Evolutionary conservation across 768 basidiomycete genomes (phyloP), one percentile per base, ranked within the genome.

Genomic region (Lenzites betulinus): DNA sequence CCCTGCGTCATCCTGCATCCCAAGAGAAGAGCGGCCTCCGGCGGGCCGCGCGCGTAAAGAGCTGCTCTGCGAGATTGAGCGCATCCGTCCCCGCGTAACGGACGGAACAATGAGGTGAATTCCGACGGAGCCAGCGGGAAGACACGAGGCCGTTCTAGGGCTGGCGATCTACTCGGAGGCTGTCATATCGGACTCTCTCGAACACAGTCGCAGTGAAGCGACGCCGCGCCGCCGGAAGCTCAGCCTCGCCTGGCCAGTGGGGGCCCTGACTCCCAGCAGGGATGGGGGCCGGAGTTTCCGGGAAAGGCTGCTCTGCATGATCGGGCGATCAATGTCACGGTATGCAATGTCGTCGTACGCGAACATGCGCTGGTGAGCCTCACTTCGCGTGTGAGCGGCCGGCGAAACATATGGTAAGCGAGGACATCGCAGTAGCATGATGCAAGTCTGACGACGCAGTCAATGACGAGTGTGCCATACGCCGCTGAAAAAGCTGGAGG

Each of bases 131-230:
- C 39, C 26, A 28, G n/a, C 38, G 25, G n/a, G 49, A 25, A 7
- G 39, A 39, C 48, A 58, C 47, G 56, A 58, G 56, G 56, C 56
- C 3, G 25, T 47, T 16, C 48, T 49, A 58, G 48, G 38, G 44
- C 44, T 12, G 56, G 56, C 56, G 38, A 50, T 51, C 20, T 44
- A 3, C 20, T 46, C 43, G 53, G 53, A 23, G 53, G 53, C 53
- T 54, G 28, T 54, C 33, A 33, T 30, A 30, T 36, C 50, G 35
- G 28, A 25, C 22, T 26, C 20, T 39, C 43, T 23, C 7, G 44
- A 46, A 25, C 23, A 25, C 38, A 22, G 44, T 22, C 22, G 22
- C 9, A 46, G 13, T 25, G 44, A 25, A 25, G 20, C 20, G 44
- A 46, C 44, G 44, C 23, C 23, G 44, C 23, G 20, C 44, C 44